These are phyloP conservation scores for Incumbomyces lentus DNA, from an alignment of 2,329 filamentous ascomycete genomes.

Conservation along the genomic window DNA sequence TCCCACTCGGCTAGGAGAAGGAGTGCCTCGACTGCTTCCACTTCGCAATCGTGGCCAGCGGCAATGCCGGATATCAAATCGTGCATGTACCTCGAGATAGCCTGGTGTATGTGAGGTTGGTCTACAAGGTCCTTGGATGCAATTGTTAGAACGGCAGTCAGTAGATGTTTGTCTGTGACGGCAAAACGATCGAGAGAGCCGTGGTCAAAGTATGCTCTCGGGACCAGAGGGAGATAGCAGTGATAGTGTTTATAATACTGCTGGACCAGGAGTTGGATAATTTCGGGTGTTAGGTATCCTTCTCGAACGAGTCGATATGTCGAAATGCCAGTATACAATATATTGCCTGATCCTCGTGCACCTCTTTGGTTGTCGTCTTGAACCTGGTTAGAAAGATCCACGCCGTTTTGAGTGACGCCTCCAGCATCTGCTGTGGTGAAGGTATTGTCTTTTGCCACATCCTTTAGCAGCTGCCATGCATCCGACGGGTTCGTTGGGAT, in stretches of 20 bases:
- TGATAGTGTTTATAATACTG: slow-evolving; percentile 58
- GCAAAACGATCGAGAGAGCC: slow-evolving; percentile 46
- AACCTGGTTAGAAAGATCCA: slow-evolving; percentile 6
- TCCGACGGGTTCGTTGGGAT: slow-evolving; percentile 39
- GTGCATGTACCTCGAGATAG: slow-evolving; percentile 61
- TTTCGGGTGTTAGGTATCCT: slow-evolving; percentile 37
- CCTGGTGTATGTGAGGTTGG: slow-evolving; percentile 52
- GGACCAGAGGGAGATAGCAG: slow-evolving; percentile 59
- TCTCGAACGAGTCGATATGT: slow-evolving; percentile 35
- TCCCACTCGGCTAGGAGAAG: slow-evolving; percentile 64
- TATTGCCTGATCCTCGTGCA: slow-evolving; percentile 18
- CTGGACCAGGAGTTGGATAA: slow-evolving; percentile 42
- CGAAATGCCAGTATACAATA: slow-evolving; percentile 28
- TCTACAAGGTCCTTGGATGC: slow-evolving; percentile 60
- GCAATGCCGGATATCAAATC: slow-evolving; percentile 56
- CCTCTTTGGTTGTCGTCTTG: background rate
- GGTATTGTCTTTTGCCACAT: slow-evolving; percentile 32
- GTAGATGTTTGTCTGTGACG: slow-evolving; percentile 52
- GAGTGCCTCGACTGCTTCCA: slow-evolving; percentile 61
- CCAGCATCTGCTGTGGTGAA: slow-evolving; percentile 21
- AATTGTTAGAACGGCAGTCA: slow-evolving; percentile 61
- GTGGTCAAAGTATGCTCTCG: slow-evolving; percentile 48
- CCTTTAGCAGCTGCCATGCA: slow-evolving; percentile 39
- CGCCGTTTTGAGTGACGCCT: slow-evolving; percentile 19
- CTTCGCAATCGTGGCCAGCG: slow-evolving; percentile 55